Base-by-base conservation (phyloP, 225 moss, liverwort and hornwort species). In the Pseudisothecium myosuroides region DNA sequence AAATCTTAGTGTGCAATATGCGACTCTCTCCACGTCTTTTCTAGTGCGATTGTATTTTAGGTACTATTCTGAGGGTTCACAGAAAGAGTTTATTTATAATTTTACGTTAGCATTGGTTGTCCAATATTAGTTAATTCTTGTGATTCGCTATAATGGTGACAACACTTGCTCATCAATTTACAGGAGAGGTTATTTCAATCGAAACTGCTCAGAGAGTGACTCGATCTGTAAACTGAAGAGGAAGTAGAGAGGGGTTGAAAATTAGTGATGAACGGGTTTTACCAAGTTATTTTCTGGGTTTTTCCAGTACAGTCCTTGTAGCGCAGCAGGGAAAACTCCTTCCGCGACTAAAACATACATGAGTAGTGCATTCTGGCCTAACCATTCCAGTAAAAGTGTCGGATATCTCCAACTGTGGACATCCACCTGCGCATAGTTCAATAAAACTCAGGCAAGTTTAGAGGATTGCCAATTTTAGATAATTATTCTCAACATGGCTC, bases 331-430 rank as follows among this genome's bases (percentile, higher is more conserved):
- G 32, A 94, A 86, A 65, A 94, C 88, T 52, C 92, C 94, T 83
- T 91, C 91, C 62, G 94, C 95, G 80, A 93, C 85, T 61, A 94
- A 88, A 66, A 90, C 93, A 88, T 93, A 95, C 85, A 95, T 92
- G 36, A 95, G 92, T 63, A 95, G 90, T 61, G 95, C 94, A 89
- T 95, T 95, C 88, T 93, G 94, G 82, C 95, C 95, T 85, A 94
- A 87, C 93, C 95, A 93, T 82, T 92, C 92, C 61, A 93, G 77
- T 59, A 93, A 34, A 56, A 94, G n/a, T 60, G 93, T 94, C 39
- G 90, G 88, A 41, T 39, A 85, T 81, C 90, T 91, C 90, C 91
- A 92, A 78, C 87, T 49, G 19, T 86, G 18, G 14, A 92, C 92
- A 85, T 92, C 92, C 72, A 92, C 92, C 92, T 92, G 88, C 82